Evolutionary conservation across 768 basidiomycete species (phyloP).

Genomic region (Pleurotus giganteus): DNA sequence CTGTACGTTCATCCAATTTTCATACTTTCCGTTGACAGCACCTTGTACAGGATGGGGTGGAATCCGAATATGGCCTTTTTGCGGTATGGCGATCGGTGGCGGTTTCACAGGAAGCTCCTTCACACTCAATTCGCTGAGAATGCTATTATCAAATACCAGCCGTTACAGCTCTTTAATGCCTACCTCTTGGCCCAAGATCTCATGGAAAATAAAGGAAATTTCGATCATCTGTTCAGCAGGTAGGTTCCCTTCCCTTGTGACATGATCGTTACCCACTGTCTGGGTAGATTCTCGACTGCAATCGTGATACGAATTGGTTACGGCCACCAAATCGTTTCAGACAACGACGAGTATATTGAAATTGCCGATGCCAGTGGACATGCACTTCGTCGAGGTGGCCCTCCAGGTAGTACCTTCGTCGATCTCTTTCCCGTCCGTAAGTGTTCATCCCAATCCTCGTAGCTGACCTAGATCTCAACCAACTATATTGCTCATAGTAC

Average conservation of each 20-base stretch:
- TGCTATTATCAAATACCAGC: not conserved
- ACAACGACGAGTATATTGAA: constrained; percentile 16
- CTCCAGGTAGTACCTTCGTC: constrained; percentile 15
- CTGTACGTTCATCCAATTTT: constrained; percentile 1
- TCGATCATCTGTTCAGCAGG: not conserved
- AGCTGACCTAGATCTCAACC: not conserved
- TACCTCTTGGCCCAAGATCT: not conserved
- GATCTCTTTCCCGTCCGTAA: constrained; percentile 17
- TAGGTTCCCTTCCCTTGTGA: not conserved
- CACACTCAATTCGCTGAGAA: not conserved
- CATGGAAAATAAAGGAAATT: not conserved
- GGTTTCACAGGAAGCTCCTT: not conserved
- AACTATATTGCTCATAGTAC: not conserved
- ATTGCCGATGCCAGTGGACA: constrained; percentile 8
- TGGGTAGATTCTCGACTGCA: constrained; percentile 15
- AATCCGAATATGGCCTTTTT: not conserved
- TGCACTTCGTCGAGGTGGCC: constrained; percentile 10
- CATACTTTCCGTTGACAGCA: not conserved
- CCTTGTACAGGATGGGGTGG: constrained; percentile 8
- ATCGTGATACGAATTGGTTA: constrained; percentile 12
- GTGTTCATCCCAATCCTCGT: not conserved
- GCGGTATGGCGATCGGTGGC: not conserved
- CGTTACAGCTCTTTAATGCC: not conserved
- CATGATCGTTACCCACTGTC: not conserved
- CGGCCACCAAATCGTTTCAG: constrained; percentile 16